A percentile compares a stretch with the other conserved stretches of the same genome.
Conservation (phyloP, 2,329 filamentous ascomycete genomes). For the Allantophomopsis cytisporea region DNA sequence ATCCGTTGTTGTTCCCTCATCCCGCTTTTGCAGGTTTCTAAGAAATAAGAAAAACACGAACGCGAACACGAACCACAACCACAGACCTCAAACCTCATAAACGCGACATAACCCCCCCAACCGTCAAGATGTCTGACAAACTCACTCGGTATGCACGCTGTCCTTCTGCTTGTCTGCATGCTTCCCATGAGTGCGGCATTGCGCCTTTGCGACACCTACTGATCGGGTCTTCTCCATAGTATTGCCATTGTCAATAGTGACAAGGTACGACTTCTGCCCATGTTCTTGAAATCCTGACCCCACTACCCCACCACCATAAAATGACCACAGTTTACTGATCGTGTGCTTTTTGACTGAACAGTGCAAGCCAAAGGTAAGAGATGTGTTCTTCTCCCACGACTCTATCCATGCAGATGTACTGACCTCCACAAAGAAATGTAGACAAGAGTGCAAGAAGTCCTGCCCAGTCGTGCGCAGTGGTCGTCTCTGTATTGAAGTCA, state of each 20-base stretch:
- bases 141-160: constrained; percentile 65
- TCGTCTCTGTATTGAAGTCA: constrained; percentile 95
- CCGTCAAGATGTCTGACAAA: constrained; percentile 68
- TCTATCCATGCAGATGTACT: constrained; percentile 9
- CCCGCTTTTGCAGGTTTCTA: too few relatives aligned
- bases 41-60: too few relatives aligned
- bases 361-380: constrained; percentile 74
- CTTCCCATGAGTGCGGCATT: too few relatives aligned
- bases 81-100: too few relatives aligned
- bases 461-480: constrained; percentile 95
- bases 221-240: constrained; percentile 33
- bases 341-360: constrained; percentile 24
- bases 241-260: constrained; percentile 98
- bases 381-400: background rate
- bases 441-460: constrained; percentile 98
- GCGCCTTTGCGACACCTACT: background rate
- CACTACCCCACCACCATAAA: constrained; percentile 18
- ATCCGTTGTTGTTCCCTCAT: too few relatives aligned
- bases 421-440: constrained; percentile 61
- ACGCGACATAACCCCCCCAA: too few relatives aligned
- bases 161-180: background rate
- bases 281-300: constrained; percentile 20
- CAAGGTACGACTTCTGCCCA: constrained; percentile 53
- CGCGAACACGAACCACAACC: too few relatives aligned
- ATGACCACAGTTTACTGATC: constrained; percentile 20